A percentile compares a stretch with the other conserved stretches of the same genome.
phyloP scores from a whole-genome alignment of 2,329 filamentous ascomycete species.

The Aspergillus sp. region DNA sequence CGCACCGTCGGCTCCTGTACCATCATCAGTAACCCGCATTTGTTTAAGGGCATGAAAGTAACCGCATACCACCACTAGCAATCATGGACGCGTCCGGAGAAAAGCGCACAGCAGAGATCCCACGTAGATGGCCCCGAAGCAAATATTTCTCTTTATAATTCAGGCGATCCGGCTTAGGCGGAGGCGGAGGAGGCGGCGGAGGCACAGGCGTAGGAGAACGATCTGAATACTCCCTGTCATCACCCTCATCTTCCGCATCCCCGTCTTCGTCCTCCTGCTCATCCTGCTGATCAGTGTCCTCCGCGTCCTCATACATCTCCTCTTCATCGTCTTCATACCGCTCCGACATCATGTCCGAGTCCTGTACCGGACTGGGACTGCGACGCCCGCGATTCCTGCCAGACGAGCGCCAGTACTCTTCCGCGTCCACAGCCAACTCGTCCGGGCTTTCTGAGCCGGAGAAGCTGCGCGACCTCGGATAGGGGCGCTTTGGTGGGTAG shows the following conservation, averaged over 20 bases:
- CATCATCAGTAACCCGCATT: conserved; percentile 4
- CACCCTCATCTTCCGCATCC: conserved; percentile 2
- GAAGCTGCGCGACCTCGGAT: conserved; percentile 19
- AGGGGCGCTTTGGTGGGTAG: conserved; percentile 23
- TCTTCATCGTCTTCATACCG: conserved; percentile 4
- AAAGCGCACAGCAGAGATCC: conserved; percentile 79
- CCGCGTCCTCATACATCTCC: conserved; percentile 1
- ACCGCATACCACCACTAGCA: conserved; percentile 63
- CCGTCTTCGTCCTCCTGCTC: not conserved
- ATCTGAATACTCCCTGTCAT: conserved; percentile 15
- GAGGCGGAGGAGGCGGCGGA: conserved; percentile 34
- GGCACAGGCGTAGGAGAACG: conserved; percentile 32
- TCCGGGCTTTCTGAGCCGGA: conserved; percentile 40
- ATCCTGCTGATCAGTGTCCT: not conserved
- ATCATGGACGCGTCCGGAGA: conserved; percentile 87
- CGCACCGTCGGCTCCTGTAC: conserved; percentile 69
- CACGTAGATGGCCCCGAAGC: conserved; percentile 68
- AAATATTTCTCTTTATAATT: conserved; percentile 65
- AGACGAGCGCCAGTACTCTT: conserved; percentile 27
- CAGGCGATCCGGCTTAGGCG: conserved; percentile 50
- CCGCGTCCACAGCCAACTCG: conserved; percentile 36
- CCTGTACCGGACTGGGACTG: conserved; percentile 6
- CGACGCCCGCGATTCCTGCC: conserved; percentile 13
- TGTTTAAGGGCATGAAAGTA: not conserved
- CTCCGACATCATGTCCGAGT: conserved; percentile 2